Percentiles rank a stretch among this genome's conserved stretches.
phyloP scores from a whole-genome alignment of 441 rosid genomes.

The Theobroma grandiflorum region DNA sequence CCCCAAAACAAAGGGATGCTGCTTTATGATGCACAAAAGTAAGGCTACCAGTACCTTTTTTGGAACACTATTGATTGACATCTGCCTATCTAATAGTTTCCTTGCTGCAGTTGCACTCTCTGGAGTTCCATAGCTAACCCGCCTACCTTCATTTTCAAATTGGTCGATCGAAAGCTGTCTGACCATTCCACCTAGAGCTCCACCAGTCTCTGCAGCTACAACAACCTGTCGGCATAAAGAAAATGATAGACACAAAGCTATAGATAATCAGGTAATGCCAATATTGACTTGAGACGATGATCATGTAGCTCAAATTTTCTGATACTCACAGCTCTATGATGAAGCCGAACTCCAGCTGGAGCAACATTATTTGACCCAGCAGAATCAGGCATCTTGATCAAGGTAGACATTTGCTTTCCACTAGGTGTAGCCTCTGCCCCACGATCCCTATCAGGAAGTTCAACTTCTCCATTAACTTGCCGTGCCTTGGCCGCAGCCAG shows the following conservation, averaged over 20 bases:
- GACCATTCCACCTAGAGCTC: slow-evolving; percentile 98
- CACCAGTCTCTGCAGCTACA: slow-evolving; percentile 96
- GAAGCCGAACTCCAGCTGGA: slow-evolving; percentile 91
- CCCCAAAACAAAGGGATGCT: not conserved
- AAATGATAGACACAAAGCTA: slow-evolving; percentile 16
- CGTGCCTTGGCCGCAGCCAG: slow-evolving; percentile 99
- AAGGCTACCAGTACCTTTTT: slow-evolving; percentile 67
- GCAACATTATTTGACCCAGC: slow-evolving; percentile 58
- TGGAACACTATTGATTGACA: slow-evolving; percentile 93
- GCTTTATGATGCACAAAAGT: not conserved
- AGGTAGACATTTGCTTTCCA: slow-evolving; percentile 73
- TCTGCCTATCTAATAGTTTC: slow-evolving; percentile 92
- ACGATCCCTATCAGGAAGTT: slow-evolving; percentile 84
- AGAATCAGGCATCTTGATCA: slow-evolving; percentile 80
- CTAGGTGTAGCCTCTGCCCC: slow-evolving; percentile 97
- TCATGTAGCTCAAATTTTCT: slow-evolving; percentile 6
- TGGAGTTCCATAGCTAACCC: slow-evolving; percentile 95
- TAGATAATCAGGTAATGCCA: slow-evolving; percentile 24
- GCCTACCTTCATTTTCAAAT: slow-evolving; percentile 97
- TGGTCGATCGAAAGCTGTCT: slow-evolving; percentile 95
- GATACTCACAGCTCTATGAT: slow-evolving; percentile 92
- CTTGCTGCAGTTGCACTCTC: slow-evolving; percentile 97
- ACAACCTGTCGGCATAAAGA: slow-evolving; percentile 71
- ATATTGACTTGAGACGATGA: slow-evolving; percentile 24
- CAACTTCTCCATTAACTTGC: slow-evolving; percentile 92